Conservation (phyloP, 2,329 filamentous ascomycete species). For the Knufia petricola region DNA sequence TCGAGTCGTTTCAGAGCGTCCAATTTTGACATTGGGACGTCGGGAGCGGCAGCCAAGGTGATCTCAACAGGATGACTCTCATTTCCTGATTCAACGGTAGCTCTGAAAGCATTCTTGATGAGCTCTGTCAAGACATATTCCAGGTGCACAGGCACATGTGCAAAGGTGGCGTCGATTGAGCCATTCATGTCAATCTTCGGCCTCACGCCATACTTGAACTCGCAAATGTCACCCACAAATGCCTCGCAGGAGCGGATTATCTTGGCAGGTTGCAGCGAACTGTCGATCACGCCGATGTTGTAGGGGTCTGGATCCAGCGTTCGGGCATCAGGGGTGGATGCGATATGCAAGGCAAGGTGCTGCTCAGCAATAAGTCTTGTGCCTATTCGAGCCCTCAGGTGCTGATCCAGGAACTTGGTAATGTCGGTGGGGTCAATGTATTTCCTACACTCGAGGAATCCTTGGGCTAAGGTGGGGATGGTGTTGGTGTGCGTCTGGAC, state of each 20-base stretch:
- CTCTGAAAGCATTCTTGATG: conserved; percentile 92
- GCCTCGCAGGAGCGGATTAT: conserved; percentile 77
- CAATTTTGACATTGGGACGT: conserved; percentile 32
- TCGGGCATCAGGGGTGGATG: conserved; percentile 61
- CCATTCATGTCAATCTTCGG: conserved; percentile 74
- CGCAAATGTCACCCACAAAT: conserved; percentile 92
- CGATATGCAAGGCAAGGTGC: conserved; percentile 80
- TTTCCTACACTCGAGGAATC: conserved; percentile 84
- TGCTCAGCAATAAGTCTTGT: conserved; percentile 92
- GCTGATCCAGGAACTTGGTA: conserved; percentile 86
- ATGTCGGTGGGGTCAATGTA: conserved; percentile 78
- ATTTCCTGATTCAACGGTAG: conserved; percentile 75
- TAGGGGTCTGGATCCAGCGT: conserved; percentile 35
- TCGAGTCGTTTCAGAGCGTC: conserved; percentile 19
- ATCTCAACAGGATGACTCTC: conserved; percentile 77
- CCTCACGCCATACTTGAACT: conserved; percentile 85
- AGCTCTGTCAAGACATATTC: conserved; percentile 97
- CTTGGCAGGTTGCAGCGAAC: conserved; percentile 67
- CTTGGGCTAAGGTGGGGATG: conserved; percentile 81
- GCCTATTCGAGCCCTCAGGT: conserved; percentile 85
- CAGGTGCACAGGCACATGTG: conserved; percentile 88
- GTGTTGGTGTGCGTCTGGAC: conserved; percentile 91
- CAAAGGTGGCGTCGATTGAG: conserved; percentile 77
- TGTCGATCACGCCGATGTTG: conserved; percentile 94
- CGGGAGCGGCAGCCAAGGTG: conserved; percentile 69